Evolutionary conservation across 768 basidiomycete genomes (phyloP), one percentile per base, ranked within the genome.

Genomic region (Guyanaporus albipodus): DNA sequence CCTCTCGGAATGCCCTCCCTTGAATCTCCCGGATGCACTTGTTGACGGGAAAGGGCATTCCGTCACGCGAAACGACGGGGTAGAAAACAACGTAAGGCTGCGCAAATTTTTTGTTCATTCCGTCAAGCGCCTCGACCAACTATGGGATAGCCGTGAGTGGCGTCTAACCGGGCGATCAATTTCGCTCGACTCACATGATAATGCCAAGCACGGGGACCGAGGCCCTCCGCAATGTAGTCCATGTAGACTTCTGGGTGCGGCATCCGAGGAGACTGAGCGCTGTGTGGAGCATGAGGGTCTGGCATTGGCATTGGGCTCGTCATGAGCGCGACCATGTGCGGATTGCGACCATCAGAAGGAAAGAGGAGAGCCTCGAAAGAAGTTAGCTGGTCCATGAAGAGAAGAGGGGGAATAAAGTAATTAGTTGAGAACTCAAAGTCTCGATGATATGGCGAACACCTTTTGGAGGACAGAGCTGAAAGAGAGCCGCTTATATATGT

Each of bases 241-340:
- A 91, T 91, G 60, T 85, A 80, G 33, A 87, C 78, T 64, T 90
- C 87, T 10, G 88, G 88, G 63, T 91, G 88, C 0, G 88, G 88
- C 72, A 87, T 77, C 42, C 83, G 80, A 37, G 79, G 68, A 26
- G 74, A 74, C 23, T 73, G 66, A 45, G 69, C 61, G 35, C 71
- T 72, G 44, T 75, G 74, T 10, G 72, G 65, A 12, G 67, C 67
- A 48, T 76, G 75, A 37, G 74, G 73, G 46, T 70, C 66, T 15
- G 70, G 68, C 48, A 71, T 57, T 43, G 73, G 62, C 50, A 57
- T 67, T 31, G 66, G 79, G 78, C 85, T 89, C 19, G 85, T 86
- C 83, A 83, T 82, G 48, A 91, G 76, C 45, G 75, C 69, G 28
- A 90, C 83, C 44, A 89, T 68, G 36, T 83, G 81, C 15, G 88